These are phyloP conservation scores for Moelleriella libera DNA, from an alignment of 2,329 filamentous ascomycete species.

Conservation along the genomic window DNA sequence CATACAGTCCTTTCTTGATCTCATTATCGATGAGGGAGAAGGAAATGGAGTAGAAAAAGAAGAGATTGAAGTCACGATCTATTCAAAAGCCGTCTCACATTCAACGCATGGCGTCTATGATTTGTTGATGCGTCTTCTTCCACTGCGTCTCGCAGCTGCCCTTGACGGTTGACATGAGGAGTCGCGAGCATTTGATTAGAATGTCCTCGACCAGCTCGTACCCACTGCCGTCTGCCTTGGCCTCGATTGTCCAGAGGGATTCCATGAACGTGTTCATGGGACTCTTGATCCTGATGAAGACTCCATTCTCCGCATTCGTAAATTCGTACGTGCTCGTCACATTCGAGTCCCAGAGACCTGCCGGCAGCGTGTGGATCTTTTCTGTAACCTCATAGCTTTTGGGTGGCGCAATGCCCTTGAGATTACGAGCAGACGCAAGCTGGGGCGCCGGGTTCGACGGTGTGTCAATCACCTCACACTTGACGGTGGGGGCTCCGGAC, in stretches of 20 bases:
- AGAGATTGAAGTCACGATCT: no score
- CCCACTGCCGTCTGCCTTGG: constrained; percentile 12
- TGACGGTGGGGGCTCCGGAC: constrained; percentile 36
- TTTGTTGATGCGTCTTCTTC: constrained; percentile 33
- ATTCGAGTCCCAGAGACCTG: constrained; percentile 39
- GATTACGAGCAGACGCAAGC: constrained; percentile 14
- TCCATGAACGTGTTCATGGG: constrained; percentile 39
- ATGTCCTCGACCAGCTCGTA: constrained; percentile 34
- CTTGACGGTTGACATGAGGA: constrained; percentile 34
- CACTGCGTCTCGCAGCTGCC: constrained; percentile 35
- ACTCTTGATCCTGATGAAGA: constrained; percentile 36
- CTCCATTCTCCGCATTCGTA: constrained; percentile 30
- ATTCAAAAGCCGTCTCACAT: no score
- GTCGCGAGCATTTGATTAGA: constrained; percentile 32
- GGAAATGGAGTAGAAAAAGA: no score
- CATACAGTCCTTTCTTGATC: no score
- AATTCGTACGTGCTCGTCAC: constrained; percentile 41
- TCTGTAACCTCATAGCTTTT: constrained; percentile 33
- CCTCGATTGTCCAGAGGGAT: constrained; percentile 31
- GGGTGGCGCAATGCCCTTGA: constrained; percentile 13
- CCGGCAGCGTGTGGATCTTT: constrained; percentile 35
- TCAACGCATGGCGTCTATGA: constrained; percentile 20
- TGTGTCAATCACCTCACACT: constrained; percentile 21
- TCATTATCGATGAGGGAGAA: no score
- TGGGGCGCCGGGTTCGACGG: constrained; percentile 12